phyloP scores from a whole-genome alignment of 2,329 filamentous ascomycete species.

The Fusarium sp. region DNA sequence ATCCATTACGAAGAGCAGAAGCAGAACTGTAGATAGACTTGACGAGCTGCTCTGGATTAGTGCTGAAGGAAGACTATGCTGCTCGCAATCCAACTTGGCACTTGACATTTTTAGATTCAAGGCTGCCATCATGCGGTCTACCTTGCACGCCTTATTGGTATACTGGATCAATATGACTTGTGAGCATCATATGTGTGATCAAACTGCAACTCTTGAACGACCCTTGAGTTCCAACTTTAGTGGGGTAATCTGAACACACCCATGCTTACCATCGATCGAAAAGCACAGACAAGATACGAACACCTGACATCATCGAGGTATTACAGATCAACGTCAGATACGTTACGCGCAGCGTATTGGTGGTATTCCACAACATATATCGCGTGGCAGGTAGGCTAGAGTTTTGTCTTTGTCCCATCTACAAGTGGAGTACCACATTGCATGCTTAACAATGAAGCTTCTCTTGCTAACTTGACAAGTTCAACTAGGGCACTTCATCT shows the following conservation, averaged over 20 bases:
- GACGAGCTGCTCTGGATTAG: conserved; percentile 21
- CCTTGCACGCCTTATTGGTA: neutral
- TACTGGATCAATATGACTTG: neutral
- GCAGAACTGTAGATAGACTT: conserved; percentile 35
- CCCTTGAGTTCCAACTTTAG: conserved; percentile 13
- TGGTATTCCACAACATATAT: conserved; percentile 18
- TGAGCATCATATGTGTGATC: conserved; percentile 7
- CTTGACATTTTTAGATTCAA: too few species aligned
- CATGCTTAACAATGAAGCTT: neutral
- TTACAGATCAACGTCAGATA: conserved; percentile 23
- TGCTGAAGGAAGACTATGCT: conserved; percentile 7
- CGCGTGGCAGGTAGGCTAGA: conserved; percentile 22
- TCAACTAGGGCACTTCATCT: conserved; percentile 1
- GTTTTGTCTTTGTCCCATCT: neutral
- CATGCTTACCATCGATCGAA: conserved; percentile 11
- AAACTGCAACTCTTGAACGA: neutral
- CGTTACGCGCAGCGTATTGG: conserved; percentile 10
- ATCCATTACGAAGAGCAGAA: conserved; percentile 11
- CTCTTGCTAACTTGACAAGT: conserved; percentile 15
- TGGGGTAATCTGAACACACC: conserved; percentile 28
- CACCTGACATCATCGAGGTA: conserved; percentile 38
- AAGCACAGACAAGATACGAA: conserved; percentile 25
- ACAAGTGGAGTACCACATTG: neutral
- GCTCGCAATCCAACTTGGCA: neutral
- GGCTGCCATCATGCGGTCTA: neutral